phyloP scores from a whole-genome alignment of 768 basidiomycete genomes.

The Lactifluus piperatus region DNA sequence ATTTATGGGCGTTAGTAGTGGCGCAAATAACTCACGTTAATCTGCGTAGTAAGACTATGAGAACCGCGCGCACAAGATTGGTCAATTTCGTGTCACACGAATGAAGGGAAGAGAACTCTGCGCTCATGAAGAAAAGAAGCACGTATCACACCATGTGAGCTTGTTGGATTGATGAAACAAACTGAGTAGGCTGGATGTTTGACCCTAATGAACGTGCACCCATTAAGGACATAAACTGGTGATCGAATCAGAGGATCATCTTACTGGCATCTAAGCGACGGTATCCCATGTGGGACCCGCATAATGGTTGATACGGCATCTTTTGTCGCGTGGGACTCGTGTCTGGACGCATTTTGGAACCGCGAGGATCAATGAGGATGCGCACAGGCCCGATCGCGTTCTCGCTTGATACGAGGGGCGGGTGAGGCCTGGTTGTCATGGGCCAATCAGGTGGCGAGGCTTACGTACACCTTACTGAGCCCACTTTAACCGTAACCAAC shows the following conservation, averaged over 20 bases:
- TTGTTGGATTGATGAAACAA: neutral
- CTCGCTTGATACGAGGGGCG: neutral
- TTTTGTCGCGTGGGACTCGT: neutral
- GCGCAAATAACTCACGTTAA: neutral
- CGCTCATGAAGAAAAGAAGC: neutral
- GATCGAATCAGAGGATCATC: neutral
- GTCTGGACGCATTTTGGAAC: neutral
- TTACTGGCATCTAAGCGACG: neutral
- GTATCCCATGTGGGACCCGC: neutral
- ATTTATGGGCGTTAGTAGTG: neutral
- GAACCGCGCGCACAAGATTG: neutral
- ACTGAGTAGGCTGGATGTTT: neutral
- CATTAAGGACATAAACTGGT: neutral
- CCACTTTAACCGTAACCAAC: neutral
- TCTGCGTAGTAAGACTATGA: neutral
- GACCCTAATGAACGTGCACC: neutral
- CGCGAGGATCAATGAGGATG: neutral
- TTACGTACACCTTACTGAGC: neutral
- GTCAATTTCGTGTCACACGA: neutral
- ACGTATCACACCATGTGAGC: neutral
- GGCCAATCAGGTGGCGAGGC: constrained; percentile 2
- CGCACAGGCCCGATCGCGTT: neutral
- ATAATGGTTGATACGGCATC: neutral
- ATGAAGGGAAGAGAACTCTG: neutral
- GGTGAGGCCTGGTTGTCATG: constrained; percentile 3